Evolutionary conservation across 306 rosid species (phyloP).

Genomic region (Cucurbita argyrosperma): DNA sequence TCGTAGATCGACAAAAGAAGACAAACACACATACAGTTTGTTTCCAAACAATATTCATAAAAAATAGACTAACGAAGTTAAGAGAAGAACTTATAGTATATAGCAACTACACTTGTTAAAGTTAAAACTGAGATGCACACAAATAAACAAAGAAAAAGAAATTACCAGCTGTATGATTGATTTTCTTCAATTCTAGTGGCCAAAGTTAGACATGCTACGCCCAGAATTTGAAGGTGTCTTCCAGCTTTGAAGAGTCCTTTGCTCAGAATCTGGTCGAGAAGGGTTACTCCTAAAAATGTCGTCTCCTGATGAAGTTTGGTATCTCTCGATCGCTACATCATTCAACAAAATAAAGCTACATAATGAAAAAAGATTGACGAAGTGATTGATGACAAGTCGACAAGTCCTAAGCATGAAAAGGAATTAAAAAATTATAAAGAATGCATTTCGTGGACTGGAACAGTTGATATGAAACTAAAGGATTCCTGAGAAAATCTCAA

Average conservation of each 20-base stretch:
- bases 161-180: slow-evolving; percentile 61
- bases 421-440: background rate
- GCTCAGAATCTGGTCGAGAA: slow-evolving; percentile 66
- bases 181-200: slow-evolving; percentile 91
- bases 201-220: slow-evolving; percentile 70
- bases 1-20: background rate
- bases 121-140: background rate
- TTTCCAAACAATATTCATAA: background rate
- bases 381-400: background rate
- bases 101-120: background rate
- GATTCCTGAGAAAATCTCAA: background rate
- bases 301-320: slow-evolving; percentile 69
- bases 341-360: background rate
- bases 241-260: slow-evolving; percentile 60
- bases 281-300: slow-evolving; percentile 60
- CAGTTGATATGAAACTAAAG: background rate
- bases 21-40: background rate
- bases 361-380: background rate
- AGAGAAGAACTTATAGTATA: background rate
- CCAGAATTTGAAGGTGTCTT: slow-evolving; percentile 52
- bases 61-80: background rate
- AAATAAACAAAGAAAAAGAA: background rate
- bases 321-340: slow-evolving; percentile 35
- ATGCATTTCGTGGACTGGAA: background rate
- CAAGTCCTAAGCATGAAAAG: background rate